Conservation (phyloP, 1,284 basidiomycete genomes). For the Boletus semigastroideus region DNA sequence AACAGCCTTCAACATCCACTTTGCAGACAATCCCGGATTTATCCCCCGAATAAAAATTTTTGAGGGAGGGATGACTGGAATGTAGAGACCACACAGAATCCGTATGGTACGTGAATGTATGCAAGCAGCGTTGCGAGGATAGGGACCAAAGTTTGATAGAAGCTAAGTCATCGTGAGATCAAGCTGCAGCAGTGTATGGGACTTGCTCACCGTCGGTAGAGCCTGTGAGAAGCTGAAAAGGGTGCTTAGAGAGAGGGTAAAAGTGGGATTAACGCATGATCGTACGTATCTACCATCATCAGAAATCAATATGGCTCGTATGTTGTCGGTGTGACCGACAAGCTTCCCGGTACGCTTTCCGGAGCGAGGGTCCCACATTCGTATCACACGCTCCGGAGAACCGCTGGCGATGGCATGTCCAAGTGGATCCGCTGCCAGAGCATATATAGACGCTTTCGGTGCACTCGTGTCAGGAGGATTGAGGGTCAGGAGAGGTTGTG, state of each 20-base stretch:
- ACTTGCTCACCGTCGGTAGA: conserved; percentile 74
- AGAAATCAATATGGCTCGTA: conserved; percentile 84
- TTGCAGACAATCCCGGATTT: conserved; percentile 87
- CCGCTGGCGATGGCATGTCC: conserved; percentile 86
- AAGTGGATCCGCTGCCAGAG: conserved; percentile 74
- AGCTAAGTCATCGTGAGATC: conserved; percentile 40
- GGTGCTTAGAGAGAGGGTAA: conserved; percentile 18
- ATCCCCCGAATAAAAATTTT: conserved; percentile 96
- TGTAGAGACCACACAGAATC: conserved; percentile 95
- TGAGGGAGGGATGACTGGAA: conserved; percentile 85
- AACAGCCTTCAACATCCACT: conserved; percentile 83
- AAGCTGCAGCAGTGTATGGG: background rate
- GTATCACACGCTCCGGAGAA: conserved; percentile 86
- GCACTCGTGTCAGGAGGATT: conserved; percentile 59
- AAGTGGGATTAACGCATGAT: conserved; percentile 16
- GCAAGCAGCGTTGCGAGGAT: conserved; percentile 82
- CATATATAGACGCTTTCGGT: conserved; percentile 79
- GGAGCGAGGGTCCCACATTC: conserved; percentile 91
- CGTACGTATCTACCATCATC: conserved; percentile 88
- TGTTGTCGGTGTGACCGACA: conserved; percentile 96
- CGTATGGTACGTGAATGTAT: conserved; percentile 95
- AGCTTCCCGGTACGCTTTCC: conserved; percentile 73
- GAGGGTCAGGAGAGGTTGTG: conserved; percentile 57
- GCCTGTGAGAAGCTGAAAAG: conserved; percentile 75
- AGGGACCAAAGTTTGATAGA: conserved; percentile 94